phyloP scores from a whole-genome alignment of 2,329 filamentous ascomycete genomes.

The Ascochyta koolunga region DNA sequence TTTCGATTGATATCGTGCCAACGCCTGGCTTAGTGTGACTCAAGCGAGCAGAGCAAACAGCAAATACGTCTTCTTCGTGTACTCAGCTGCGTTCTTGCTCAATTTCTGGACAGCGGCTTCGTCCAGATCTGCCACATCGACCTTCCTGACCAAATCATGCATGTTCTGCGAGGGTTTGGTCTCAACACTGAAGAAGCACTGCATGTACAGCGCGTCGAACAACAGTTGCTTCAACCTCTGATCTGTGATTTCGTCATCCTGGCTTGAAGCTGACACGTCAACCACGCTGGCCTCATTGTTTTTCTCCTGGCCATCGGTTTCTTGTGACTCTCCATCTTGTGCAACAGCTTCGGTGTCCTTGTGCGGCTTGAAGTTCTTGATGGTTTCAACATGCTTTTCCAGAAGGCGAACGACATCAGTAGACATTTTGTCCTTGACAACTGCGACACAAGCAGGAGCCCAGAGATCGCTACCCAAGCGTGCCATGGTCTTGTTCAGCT shows the following conservation, averaged over 20 bases:
- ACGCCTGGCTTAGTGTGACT: neutral
- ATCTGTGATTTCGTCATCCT: constrained; percentile 20
- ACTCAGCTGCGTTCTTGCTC: constrained; percentile 70
- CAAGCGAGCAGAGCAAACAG: constrained; percentile 75
- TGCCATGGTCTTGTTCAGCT: constrained; percentile 71
- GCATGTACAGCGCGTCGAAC: constrained; percentile 54
- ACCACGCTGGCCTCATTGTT: constrained; percentile 17
- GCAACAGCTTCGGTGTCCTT: neutral
- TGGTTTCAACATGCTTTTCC: constrained; percentile 44
- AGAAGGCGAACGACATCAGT: constrained; percentile 54
- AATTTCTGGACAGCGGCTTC: constrained; percentile 60
- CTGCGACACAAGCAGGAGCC: constrained; percentile 70
- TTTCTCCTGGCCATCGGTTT: neutral
- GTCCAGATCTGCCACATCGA: constrained; percentile 55
- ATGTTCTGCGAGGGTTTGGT: constrained; percentile 32
- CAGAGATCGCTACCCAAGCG: constrained; percentile 78
- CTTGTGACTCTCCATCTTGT: constrained; percentile 5
- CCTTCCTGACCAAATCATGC: constrained; percentile 32
- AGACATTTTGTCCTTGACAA: constrained; percentile 66
- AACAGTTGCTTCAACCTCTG: constrained; percentile 47
- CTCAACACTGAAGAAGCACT: constrained; percentile 27
- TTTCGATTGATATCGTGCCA: neutral
- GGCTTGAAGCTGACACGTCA: constrained; percentile 12
- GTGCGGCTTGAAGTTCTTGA: constrained; percentile 5
- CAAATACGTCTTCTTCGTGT: constrained; percentile 82